phyloP scores from a whole-genome alignment of 2,329 filamentous ascomycete genomes.

The Fulvia fulva region DNA sequence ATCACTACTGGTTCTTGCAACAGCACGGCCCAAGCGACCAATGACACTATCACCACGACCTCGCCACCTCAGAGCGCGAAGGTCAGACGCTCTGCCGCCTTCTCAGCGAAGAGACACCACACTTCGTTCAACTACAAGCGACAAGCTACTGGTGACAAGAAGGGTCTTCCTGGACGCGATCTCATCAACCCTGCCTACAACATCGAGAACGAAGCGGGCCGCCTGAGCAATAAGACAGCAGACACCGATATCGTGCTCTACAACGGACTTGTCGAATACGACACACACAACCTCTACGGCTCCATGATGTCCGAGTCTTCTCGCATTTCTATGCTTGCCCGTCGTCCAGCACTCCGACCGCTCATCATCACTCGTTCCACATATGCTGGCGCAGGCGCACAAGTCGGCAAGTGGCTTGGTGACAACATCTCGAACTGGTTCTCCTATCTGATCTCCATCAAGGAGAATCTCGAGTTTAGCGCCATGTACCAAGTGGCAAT shows the following conservation, averaged over 20 bases:
- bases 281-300: conserved; percentile 75
- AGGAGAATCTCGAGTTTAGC: conserved; percentile 44
- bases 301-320: conserved; percentile 68
- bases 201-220: conserved; percentile 58
- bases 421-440: conserved; percentile 49
- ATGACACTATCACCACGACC: conserved; percentile 31
- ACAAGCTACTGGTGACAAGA: conserved; percentile 19
- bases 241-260: conserved; percentile 65
- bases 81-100: conserved; percentile 17
- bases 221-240: conserved; percentile 49
- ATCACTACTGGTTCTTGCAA: conserved; percentile 31
- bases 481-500: conserved; percentile 48
- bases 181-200: conserved; percentile 62
- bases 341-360: conserved; percentile 62
- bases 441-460: conserved; percentile 42
- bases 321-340: conserved; percentile 60
- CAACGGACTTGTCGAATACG: conserved; percentile 65
- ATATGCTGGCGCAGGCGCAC: conserved; percentile 65
- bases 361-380: conserved; percentile 73
- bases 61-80: conserved; percentile 27
- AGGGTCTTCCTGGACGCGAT: conserved; percentile 60
- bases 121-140: conserved; percentile 15
- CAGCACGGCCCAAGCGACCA: conserved; percentile 20
- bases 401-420: conserved; percentile 60
- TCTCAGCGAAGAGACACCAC: conserved; percentile 13